Evolutionary conservation across 495 filamentous ascomycete species (phyloP), one percentile per base, ranked within the genome.

Genomic region (Astrothelium macrocarpum): DNA sequence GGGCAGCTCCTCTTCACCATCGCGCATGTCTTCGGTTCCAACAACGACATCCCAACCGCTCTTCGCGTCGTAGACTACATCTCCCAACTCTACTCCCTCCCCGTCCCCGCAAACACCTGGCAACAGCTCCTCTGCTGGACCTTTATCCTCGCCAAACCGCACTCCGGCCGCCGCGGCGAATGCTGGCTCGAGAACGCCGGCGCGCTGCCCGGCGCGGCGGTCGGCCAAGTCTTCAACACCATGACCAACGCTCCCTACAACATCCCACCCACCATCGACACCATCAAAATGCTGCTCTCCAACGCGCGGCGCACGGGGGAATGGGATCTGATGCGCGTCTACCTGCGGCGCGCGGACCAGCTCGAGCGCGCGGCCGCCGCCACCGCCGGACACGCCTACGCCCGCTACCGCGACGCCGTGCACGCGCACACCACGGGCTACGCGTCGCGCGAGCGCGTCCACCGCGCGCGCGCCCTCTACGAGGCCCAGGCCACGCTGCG

Each of bases 211-310:
- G 59, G 64, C 12, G 64, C 72, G 1, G 73, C 79, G 20, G 68
- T 86, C 1, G 63, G 66, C 7, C 71, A 71, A 1, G 63, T 86
- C 31, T 87, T 80, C 76, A 62, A 78, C 0, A 81, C 77, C 11
- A 83, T 88, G 80, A 84, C 73, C 2, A 70, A 75, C 1, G 67
- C 75, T n/a, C 84, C 84, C 5, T 83, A 84, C 74, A 82, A 81
- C 59, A 68, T 86, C 63, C 66, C 70, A 3, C 84, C 84, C 0
- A 84, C 76, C 1, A 67, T 87, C 26, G 66, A 78, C 31, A 79
- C 83, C 73, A 84, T 81, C 66, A 77, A 80, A 61, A 73, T 72
- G 32, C 71, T 83, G 12, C 78, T 85, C 23, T 65, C 58, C 20
- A 63, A n/a, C 66, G 66, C 61, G 28, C 61, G 14, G 36, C 39